Conservation (phyloP, 371 early-diverging fungal species). For the Mortierella sp. region DNA sequence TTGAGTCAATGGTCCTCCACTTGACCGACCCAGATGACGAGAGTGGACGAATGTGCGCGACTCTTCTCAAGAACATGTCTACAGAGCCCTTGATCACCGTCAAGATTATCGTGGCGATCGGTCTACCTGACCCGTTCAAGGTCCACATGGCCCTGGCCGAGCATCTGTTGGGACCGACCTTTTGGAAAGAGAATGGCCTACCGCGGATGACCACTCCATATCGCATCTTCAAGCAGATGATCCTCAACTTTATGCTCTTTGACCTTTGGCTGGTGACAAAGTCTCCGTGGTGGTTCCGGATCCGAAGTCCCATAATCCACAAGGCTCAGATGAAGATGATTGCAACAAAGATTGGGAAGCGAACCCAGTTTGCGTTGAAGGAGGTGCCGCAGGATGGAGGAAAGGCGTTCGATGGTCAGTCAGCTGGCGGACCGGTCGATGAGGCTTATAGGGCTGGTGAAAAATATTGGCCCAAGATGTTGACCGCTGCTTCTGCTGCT, state of each 20-base stretch:
- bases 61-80: slow-evolving; percentile 9
- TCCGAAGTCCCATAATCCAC: slow-evolving; percentile 7
- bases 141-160: slow-evolving; percentile 37
- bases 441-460: not conserved
- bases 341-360: slow-evolving; percentile 6
- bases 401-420: not conserved
- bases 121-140: slow-evolving; percentile 27
- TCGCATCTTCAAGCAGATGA: not conserved
- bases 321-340: not conserved
- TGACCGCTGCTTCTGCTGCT: slow-evolving; percentile 19
- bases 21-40: slow-evolving; percentile 19
- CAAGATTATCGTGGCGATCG: slow-evolving; percentile 3
- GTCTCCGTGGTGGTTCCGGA: slow-evolving; percentile 27
- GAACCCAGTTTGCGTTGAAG: slow-evolving; percentile 23
- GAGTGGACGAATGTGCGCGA: slow-evolving; percentile 21
- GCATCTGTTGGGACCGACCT: slow-evolving; percentile 21
- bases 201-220: slow-evolving; percentile 16
- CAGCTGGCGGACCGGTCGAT: not conserved
- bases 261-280: slow-evolving; percentile 28
- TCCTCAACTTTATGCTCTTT: not conserved
- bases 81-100: not conserved
- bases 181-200: slow-evolving; percentile 31
- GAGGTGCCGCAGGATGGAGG: slow-evolving; percentile 17
- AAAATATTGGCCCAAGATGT: slow-evolving; percentile 16
- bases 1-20: slow-evolving; percentile 31